Evolutionary conservation across 495 filamentous ascomycete species (phyloP).

Genomic region (Penicillium pancosmium): DNA sequence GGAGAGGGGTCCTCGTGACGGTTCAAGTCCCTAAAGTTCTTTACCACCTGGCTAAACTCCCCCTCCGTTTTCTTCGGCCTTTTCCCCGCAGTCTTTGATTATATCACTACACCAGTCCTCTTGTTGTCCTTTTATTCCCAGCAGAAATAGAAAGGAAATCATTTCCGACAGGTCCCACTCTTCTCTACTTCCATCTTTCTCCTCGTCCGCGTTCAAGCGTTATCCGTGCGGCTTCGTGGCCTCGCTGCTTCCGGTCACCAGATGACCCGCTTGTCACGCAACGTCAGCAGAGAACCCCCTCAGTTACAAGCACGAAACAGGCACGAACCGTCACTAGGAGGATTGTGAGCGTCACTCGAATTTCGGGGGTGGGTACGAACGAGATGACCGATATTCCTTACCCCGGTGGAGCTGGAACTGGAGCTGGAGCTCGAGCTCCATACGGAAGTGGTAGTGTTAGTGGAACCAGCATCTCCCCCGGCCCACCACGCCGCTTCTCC

Average conservation of each 20-base stretch:
- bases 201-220: constrained; percentile 1
- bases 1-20: constrained; percentile 19
- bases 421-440: constrained; percentile 31
- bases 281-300: constrained; percentile 17
- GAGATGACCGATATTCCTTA: constrained; percentile 48
- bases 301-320: constrained; percentile 6
- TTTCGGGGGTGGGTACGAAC: constrained; percentile 19
- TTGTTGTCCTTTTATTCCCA: neutral
- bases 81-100: neutral
- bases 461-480: constrained; percentile 36
- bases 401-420: constrained; percentile 53
- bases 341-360: neutral
- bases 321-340: neutral
- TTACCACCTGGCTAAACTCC: constrained; percentile 9
- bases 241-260: constrained; percentile 30
- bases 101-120: neutral
- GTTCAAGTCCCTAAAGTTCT: constrained; percentile 1
- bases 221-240: constrained; percentile 1
- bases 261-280: constrained; percentile 30
- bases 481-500: constrained; percentile 59
- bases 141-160: neutral
- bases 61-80: neutral
- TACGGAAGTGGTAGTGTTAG: constrained; percentile 17
- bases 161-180: neutral
- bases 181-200: neutral